Evolutionary conservation across 148 eudicot genomes (phyloP).

Genomic region (Dianthus caryophyllus): DNA sequence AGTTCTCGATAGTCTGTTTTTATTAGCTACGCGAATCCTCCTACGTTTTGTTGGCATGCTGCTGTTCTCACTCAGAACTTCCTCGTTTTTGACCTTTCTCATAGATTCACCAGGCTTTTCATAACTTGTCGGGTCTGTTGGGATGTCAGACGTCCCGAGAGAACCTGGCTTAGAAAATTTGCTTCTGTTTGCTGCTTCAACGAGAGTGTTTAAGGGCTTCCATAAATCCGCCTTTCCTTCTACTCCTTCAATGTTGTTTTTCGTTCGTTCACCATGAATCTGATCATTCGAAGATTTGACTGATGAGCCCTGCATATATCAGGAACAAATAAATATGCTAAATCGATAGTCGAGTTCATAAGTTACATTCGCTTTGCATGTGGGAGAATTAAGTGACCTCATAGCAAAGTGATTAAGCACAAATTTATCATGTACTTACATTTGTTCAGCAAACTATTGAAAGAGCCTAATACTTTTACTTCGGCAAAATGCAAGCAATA

Average conservation of each 20-base stretch:
- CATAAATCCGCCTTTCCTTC: constrained; percentile 75
- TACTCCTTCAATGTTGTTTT: constrained; percentile 39
- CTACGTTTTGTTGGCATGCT: constrained; percentile 37
- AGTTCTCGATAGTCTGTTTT: constrained; percentile 28
- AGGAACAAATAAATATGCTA: not conserved
- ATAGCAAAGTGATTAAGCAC: too few relatives aligned
- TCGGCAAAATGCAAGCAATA: too few relatives aligned
- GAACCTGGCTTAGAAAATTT: constrained; percentile 61
- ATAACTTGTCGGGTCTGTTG: constrained; percentile 38
- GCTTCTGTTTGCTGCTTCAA: constrained; percentile 85
- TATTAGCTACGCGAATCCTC: constrained; percentile 39
- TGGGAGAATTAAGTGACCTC: too few relatives aligned
- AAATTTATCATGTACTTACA: too few relatives aligned
- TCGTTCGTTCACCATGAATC: constrained; percentile 35
- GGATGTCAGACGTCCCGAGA: constrained; percentile 47
- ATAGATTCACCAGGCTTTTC: constrained; percentile 33
- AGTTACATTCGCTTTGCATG: not conserved
- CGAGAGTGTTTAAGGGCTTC: constrained; percentile 79
- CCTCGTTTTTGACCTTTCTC: constrained; percentile 41
- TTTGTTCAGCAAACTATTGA: too few relatives aligned
- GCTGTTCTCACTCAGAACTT: constrained; percentile 40
- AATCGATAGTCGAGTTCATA: not conserved
- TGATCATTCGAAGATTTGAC: constrained; percentile 40
- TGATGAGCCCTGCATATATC: constrained; percentile 47
- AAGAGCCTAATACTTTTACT: too few relatives aligned